Evolutionary conservation across 805 yeast species (phyloP).

Genomic region (Nakazawaea sp.): DNA sequence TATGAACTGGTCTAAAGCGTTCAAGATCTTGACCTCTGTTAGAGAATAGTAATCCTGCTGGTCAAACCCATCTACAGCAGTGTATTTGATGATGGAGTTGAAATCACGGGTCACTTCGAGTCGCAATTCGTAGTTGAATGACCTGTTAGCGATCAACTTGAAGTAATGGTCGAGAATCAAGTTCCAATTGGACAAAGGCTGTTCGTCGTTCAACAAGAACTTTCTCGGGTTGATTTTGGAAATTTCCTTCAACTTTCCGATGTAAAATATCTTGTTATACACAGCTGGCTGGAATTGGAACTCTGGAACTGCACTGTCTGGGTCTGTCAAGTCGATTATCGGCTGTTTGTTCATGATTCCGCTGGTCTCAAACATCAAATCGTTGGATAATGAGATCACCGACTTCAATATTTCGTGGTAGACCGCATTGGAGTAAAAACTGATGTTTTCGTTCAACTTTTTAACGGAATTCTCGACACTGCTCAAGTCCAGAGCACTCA

Average conservation of each 20-base stretch:
- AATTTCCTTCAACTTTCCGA: constrained; percentile 46
- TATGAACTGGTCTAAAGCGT: constrained; percentile 40
- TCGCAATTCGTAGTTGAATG: constrained; percentile 36
- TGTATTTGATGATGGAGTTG: constrained; percentile 37
- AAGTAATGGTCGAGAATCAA: constrained; percentile 39
- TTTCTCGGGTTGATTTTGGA: constrained; percentile 44
- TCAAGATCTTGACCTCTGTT: constrained; percentile 42
- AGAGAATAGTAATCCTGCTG: constrained; percentile 9
- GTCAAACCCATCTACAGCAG: constrained; percentile 35
- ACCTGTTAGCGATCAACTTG: constrained; percentile 35
- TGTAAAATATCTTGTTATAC: constrained; percentile 48
- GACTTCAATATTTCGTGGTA: constrained; percentile 41
- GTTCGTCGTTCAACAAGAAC: constrained; percentile 28
- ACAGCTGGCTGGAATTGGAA: constrained; percentile 42
- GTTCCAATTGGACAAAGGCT: constrained; percentile 39
- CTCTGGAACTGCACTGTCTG: background rate
- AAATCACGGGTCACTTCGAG: constrained; percentile 43
- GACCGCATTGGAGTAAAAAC: constrained; percentile 44
- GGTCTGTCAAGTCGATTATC: constrained; percentile 4
- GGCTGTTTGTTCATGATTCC: constrained; percentile 1
- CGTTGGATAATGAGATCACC: constrained; percentile 35
- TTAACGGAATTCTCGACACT: constrained; percentile 48
- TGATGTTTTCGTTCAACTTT: constrained; percentile 60
- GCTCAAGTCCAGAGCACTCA: constrained; percentile 38
- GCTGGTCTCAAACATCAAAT: constrained; percentile 12